Evolutionary conservation across 2,329 filamentous ascomycete genomes (phyloP), one percentile per base, ranked within the genome.

Genomic region (Aspergillus sp.): DNA sequence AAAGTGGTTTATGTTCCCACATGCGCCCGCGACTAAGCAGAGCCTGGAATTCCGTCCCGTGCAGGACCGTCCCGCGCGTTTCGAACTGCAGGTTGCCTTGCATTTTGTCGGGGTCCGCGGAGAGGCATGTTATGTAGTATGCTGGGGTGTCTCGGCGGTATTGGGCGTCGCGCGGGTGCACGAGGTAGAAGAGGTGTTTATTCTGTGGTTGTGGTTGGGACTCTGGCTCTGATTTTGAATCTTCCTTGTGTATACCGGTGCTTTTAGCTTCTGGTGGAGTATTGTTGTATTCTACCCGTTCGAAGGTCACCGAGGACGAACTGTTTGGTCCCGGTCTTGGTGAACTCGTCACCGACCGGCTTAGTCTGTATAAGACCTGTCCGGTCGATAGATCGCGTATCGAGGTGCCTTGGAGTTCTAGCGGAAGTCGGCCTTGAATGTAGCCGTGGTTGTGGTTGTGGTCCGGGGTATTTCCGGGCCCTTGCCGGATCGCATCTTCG

Each of bases 71-170:
- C 3, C 44, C 44, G 3, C 27, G 45, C 2, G 41, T 51, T 41
- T 62, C 53, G n/a, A 64, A 37, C 33, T 54, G 55, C 8, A 64
- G 62, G 52, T 64, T 64, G 3, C 63, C 63, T 3, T 31, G 2
- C 9, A 56, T 12, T 2, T 31, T 54, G 9, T 47, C 31, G 0
- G 40, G 5, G 39, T 23, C 14, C 0, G 27, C 52, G 8, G 44
- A 47, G 12, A 31, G 27, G 3, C 27, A 11, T 31, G 63, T 64
- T 11, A 62, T 56, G 37, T 64, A 64, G 21, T 64, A 64, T 1
- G 45, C 57, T 11, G 63, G 62, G 39, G 61, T 51, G 14, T 64
- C 63, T 5, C 37, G 51, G 8, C 63, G 63, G 43, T 64, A 64
- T 35, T 52, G 62, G 1, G 62, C 63, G 51, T 64, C 52, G 17